Evolutionary conservation across 371 early-diverging fungal species (phyloP).

Genomic region (Mortierella sp.): DNA sequence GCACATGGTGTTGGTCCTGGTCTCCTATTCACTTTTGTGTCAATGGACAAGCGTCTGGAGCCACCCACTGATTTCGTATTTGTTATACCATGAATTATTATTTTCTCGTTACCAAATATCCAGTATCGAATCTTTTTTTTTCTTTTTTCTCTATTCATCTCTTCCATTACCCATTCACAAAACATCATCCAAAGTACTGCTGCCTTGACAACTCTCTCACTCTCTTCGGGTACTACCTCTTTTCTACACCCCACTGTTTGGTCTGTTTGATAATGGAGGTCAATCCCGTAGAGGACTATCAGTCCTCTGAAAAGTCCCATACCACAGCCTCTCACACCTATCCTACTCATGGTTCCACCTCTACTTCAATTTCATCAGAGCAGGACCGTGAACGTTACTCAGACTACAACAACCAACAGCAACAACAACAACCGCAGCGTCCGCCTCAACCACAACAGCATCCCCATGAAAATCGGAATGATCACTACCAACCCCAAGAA

Average conservation of each 20-base stretch:
- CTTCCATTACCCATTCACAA: background rate
- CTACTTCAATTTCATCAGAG: background rate
- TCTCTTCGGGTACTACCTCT: background rate
- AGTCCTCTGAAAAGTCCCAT: slow-evolving; percentile 10
- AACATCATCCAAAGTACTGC: too few relatives aligned
- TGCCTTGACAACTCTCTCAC: background rate
- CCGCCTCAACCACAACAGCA: slow-evolving; percentile 2
- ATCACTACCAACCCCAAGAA: slow-evolving; percentile 2
- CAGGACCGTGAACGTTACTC: slow-evolving; percentile 1
- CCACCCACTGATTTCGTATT: too few relatives aligned
- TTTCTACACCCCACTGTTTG: slow-evolving; percentile 2
- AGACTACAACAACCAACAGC: background rate
- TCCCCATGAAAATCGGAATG: background rate
- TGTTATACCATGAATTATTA: too few relatives aligned
- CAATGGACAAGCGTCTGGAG: too few relatives aligned
- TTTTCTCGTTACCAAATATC: too few relatives aligned
- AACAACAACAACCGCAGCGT: slow-evolving; percentile 15
- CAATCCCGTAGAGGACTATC: slow-evolving; percentile 20
- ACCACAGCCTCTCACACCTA: background rate
- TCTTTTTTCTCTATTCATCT: too few relatives aligned
- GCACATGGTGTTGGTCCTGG: background rate
- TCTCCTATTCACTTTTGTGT: too few relatives aligned
- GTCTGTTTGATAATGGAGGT: slow-evolving; percentile 19
- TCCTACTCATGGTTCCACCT: slow-evolving; percentile 2
- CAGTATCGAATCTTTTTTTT: too few relatives aligned